Conservation (phyloP, 2,329 filamentous ascomycete genomes). For the Phoma sp. region DNA sequence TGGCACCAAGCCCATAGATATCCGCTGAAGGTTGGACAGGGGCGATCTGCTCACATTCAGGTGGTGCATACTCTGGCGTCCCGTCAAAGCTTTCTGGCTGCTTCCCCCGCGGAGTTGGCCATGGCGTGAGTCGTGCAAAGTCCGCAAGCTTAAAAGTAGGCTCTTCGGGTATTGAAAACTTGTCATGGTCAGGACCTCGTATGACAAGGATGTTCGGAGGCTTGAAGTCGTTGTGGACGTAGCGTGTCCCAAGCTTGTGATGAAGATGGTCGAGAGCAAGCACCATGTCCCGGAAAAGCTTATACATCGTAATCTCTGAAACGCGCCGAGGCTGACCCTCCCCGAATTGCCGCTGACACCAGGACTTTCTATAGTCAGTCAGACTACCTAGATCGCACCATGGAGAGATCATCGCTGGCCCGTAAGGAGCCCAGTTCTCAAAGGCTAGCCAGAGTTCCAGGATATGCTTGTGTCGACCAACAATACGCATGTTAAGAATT, state of each 20-base stretch:
- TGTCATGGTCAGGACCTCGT: neutral
- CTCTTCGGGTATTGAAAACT: slow-evolving; percentile 13
- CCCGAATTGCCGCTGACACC: slow-evolving; percentile 5
- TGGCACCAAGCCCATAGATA: slow-evolving; percentile 33
- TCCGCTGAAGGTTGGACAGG: slow-evolving; percentile 22
- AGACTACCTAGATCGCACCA: slow-evolving; percentile 27
- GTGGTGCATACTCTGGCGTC: slow-evolving; percentile 31
- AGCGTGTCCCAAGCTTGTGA: slow-evolving; percentile 12
- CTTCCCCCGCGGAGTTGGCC: neutral
- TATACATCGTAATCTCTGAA: slow-evolving; percentile 36
- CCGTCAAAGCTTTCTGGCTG: slow-evolving; percentile 3
- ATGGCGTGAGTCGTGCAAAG: slow-evolving; percentile 21
- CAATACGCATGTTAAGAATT: neutral
- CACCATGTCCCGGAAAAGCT: slow-evolving; percentile 31
- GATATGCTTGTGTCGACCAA: slow-evolving; percentile 2
- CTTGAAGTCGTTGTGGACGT: slow-evolving; percentile 92
- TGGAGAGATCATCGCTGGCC: slow-evolving; percentile 29
- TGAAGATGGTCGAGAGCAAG: slow-evolving; percentile 32
- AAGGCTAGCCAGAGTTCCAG: slow-evolving; percentile 10
- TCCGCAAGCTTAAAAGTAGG: slow-evolving; percentile 36
- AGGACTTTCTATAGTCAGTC: slow-evolving; percentile 7
- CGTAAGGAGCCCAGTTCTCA: neutral
- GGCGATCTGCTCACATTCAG: slow-evolving; percentile 12
- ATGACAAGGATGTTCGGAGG: slow-evolving; percentile 54
- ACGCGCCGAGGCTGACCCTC: neutral